phyloP scores from a whole-genome alignment of 2,329 filamentous ascomycete species.

The Colletotrichum truncatum region DNA sequence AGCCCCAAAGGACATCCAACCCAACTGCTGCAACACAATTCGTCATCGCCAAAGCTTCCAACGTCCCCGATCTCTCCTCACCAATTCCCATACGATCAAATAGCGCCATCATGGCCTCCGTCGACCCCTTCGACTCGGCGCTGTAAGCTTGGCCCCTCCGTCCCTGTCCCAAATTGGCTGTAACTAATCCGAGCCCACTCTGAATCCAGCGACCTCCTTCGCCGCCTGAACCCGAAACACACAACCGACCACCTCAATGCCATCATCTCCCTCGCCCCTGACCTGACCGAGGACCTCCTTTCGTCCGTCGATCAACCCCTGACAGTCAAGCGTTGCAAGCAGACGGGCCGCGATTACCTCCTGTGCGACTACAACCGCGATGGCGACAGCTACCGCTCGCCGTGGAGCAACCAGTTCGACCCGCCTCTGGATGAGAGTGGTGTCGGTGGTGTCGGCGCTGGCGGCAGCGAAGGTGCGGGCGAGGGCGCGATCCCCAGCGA shows the following conservation, averaged over 20 bases:
- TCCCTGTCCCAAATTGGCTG: neutral
- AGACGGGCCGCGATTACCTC: constrained; percentile 93
- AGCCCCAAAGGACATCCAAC: constrained; percentile 1
- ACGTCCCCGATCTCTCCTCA: neutral
- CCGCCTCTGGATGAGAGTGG: constrained; percentile 79
- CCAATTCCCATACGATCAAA: neutral
- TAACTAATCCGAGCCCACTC: constrained; percentile 5
- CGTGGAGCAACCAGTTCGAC: constrained; percentile 99
- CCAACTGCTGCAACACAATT: neutral
- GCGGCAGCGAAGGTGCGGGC: constrained; percentile 66
- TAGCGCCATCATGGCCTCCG: constrained; percentile 53
- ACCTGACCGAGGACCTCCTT: constrained; percentile 96
- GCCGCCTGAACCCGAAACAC: constrained; percentile 94
- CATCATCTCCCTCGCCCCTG: constrained; percentile 88
- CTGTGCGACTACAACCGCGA: constrained; percentile 99
- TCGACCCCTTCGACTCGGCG: constrained; percentile 78
- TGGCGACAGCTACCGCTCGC: constrained; percentile 95
- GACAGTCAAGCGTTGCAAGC: constrained; percentile 83
- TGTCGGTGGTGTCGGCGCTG: constrained; percentile 56
- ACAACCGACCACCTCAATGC: constrained; percentile 87
- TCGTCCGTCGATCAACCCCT: constrained; percentile 98
- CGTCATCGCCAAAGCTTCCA: neutral
- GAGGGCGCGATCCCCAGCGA: constrained; percentile 92
- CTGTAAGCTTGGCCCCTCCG: constrained; percentile 62
- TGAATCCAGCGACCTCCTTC: constrained; percentile 94